A percentile compares a stretch with the other conserved stretches of the same genome.
These are phyloP conservation scores for Scedosporium boydii DNA, from an alignment of 2,329 filamentous ascomycete species.

Conservation along the genomic window DNA sequence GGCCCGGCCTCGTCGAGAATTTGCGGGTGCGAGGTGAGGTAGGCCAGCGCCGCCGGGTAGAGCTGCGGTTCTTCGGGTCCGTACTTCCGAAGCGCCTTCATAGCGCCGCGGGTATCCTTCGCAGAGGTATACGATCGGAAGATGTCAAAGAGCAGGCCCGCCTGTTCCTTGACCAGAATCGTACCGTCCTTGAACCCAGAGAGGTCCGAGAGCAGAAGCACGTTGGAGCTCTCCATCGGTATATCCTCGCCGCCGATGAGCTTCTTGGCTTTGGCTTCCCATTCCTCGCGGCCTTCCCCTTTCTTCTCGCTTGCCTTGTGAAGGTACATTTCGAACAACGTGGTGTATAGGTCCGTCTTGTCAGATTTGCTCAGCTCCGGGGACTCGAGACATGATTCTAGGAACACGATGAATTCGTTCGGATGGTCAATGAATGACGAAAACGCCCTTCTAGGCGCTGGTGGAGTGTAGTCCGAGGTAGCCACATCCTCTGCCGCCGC, in stretches of 20 bases:
- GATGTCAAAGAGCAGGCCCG: constrained; percentile 86
- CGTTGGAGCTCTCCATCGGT: constrained; percentile 89
- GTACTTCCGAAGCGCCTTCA: constrained; percentile 84
- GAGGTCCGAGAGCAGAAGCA: constrained; percentile 83
- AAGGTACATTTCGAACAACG: constrained; percentile 95
- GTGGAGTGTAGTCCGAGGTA: constrained; percentile 59
- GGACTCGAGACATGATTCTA: constrained; percentile 77
- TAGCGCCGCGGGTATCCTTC: constrained; percentile 82
- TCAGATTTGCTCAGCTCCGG: constrained; percentile 62
- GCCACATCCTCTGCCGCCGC: constrained; percentile 37
- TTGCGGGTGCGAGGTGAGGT: constrained; percentile 77
- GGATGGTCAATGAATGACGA: constrained; percentile 94
- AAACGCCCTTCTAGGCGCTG: constrained; percentile 81
- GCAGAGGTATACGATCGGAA: constrained; percentile 93
- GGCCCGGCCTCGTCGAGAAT: constrained; percentile 77
- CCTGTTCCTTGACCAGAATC: constrained; percentile 85
- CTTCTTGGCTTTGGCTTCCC: constrained; percentile 84
- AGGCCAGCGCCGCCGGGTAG: constrained; percentile 84
- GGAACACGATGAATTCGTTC: constrained; percentile 81
- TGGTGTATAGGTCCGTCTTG: constrained; percentile 82
- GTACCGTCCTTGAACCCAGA: constrained; percentile 86
- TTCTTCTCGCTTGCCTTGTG: constrained; percentile 74
- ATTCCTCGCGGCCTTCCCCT: constrained; percentile 61
- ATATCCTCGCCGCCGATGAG: constrained; percentile 74
- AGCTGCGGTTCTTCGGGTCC: constrained; percentile 83